These are phyloP conservation scores for Lithohypha guttulata DNA, from an alignment of 2,329 filamentous ascomycete species.

Conservation along the genomic window DNA sequence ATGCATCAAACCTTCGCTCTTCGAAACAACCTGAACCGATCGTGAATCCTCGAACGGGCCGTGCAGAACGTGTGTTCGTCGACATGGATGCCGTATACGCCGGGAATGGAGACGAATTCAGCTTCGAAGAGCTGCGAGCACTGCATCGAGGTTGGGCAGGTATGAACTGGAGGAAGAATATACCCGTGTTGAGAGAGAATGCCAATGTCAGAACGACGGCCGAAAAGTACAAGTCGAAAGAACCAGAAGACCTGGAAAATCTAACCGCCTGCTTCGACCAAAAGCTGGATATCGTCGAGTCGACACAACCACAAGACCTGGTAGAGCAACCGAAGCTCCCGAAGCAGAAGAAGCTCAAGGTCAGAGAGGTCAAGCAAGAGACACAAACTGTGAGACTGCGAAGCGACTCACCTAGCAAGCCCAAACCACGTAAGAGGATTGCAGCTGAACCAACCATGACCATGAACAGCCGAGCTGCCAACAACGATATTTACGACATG, in stretches of 20 bases:
- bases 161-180: slow-evolving; percentile 41
- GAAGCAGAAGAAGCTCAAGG: slow-evolving; percentile 61
- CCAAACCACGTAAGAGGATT: slow-evolving; percentile 71
- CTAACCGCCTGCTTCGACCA: slow-evolving; percentile 16
- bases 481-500: slow-evolving; percentile 93
- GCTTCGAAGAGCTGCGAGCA: slow-evolving; percentile 86
- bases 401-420: slow-evolving; percentile 75
- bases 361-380: slow-evolving; percentile 71
- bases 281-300: slow-evolving; percentile 16
- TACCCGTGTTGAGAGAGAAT: slow-evolving; percentile 7
- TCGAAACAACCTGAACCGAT: slow-evolving; percentile 68
- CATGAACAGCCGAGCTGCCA: slow-evolving; percentile 85
- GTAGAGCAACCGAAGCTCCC: slow-evolving; percentile 23
- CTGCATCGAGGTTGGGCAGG: slow-evolving; percentile 57
- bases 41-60: slow-evolving; percentile 72
- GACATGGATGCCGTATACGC: slow-evolving; percentile 80
- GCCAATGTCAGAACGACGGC: slow-evolving; percentile 8
- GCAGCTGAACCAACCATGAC: slow-evolving; percentile 90
- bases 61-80: slow-evolving; percentile 76
- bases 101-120: slow-evolving; percentile 62
- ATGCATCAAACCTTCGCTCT: slow-evolving; percentile 40
- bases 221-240: slow-evolving; percentile 13
- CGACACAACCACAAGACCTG: slow-evolving; percentile 19
- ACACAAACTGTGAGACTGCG: slow-evolving; percentile 95
- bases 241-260: slow-evolving; percentile 24